Base-by-base conservation (phyloP, 345 rosid species). In the Anacardium occidentale region DNA sequence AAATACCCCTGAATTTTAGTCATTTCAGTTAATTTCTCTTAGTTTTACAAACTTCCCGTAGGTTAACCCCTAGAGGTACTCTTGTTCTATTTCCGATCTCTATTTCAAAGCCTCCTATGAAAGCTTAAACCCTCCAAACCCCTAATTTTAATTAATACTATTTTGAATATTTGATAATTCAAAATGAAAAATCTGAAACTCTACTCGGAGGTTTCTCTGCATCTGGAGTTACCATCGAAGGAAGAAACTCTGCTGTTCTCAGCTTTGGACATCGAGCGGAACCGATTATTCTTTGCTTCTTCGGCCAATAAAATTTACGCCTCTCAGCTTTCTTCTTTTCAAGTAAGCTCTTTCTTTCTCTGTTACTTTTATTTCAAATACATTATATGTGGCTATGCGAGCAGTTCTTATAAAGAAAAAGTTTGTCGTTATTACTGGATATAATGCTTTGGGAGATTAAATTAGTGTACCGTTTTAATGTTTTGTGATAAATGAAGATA, bases 161-260 rank as follows among this genome's bases (percentile, higher is more conserved):
- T 24, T 58, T 37, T 5, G 42, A 37, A 37, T 37, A 37, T 37
- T 6, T 25, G 52, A 56, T 60, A 64, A 74, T 76, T 68, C 62
- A 17, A 22, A 53, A 95, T 92, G 99, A 89, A 91, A 51, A 92
- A 95, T 75, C 76, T 89, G 79, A 88, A 91, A 87, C 91, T 91
- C 14, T 81, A 79, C 69, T 80, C 89, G 0, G 94, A 90, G 83
- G 70, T 83, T 47, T 64, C 91, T 70, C 81, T 85, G 78, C 81
- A 77, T 74, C 81, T 92, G 52, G 78, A 81, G 64, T 80, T 95
- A 40, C 90, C 79, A 62, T 84, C 90, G 25, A 75, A 77, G 3
- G 83, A 79, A 22, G 98, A 92, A 78, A 74, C 71, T 37, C 20
- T 95, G 26, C 77, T 62, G 60, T 88, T 88, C 76, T 83, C 91